These are phyloP conservation scores for Botrytis tulipae DNA, from an alignment of 2,329 filamentous ascomycete genomes.

Conservation along the genomic window DNA sequence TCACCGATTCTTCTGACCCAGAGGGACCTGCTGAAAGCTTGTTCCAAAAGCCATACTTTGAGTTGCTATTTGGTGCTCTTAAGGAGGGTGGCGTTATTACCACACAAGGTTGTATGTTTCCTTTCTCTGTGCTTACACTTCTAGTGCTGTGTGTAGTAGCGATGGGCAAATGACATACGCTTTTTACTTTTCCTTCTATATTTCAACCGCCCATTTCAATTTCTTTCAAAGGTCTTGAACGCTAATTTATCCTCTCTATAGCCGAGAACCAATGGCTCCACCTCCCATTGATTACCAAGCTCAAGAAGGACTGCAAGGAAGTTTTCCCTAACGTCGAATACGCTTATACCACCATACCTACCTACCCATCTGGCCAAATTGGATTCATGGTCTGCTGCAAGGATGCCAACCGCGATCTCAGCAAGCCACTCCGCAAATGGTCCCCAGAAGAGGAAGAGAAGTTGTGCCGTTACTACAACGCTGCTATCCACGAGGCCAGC, in stretches of 20 bases:
- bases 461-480: constrained; percentile 95
- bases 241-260: constrained; percentile 42
- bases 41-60: constrained; percentile 98
- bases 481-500: constrained; percentile 91
- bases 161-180: constrained; percentile 14
- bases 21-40: constrained; percentile 94
- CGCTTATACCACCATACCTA: constrained; percentile 98
- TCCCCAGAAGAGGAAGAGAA: constrained; percentile 84
- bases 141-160: constrained; percentile 45
- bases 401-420: constrained; percentile 80
- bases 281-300: constrained; percentile 85
- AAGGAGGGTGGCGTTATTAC: constrained; percentile 96
- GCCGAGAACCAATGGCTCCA: constrained; percentile 99
- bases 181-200: constrained; percentile 11
- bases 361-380: constrained; percentile 98
- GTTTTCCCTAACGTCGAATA: constrained; percentile 98
- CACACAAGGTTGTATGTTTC: constrained; percentile 97
- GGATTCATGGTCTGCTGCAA: constrained; percentile 99
- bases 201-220: constrained; percentile 5
- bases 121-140: constrained; percentile 46
- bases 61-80: constrained; percentile 86
- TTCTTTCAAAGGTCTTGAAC: constrained; percentile 18
- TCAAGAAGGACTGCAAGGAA: constrained; percentile 95
- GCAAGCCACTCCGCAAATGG: constrained; percentile 80
- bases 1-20: constrained; percentile 97